Evolutionary conservation across 2,329 filamentous ascomycete genomes (phyloP).

Genomic region (Pseudogymnoascus sp.): DNA sequence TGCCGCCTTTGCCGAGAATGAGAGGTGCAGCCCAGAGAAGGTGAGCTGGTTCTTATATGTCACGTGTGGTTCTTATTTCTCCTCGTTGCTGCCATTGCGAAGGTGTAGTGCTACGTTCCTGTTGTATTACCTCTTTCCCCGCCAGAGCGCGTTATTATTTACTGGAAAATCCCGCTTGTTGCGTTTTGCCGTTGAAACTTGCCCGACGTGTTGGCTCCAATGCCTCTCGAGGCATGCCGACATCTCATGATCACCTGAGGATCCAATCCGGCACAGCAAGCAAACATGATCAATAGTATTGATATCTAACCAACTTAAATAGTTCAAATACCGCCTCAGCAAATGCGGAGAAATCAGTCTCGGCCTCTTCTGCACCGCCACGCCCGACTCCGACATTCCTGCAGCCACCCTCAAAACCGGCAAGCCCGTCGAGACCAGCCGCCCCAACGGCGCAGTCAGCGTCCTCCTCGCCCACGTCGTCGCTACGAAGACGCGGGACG

Average conservation of each 20-base stretch:
- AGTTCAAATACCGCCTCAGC: conserved; percentile 71
- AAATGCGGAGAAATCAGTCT: conserved; percentile 68
- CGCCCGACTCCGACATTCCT: conserved; percentile 39
- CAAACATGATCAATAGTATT: background rate
- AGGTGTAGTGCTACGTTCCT: background rate
- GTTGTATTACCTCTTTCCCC: background rate
- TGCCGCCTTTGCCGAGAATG: conserved; percentile 43
- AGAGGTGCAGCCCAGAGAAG: conserved; percentile 47
- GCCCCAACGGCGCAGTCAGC: conserved; percentile 45
- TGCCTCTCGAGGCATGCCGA: background rate
- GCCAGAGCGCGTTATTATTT: conserved; percentile 7
- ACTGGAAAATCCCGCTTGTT: background rate
- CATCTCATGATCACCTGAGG: background rate
- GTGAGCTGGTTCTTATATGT: conserved; percentile 28
- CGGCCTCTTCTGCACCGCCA: conserved; percentile 67
- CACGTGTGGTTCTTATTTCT: background rate
- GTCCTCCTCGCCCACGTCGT: conserved; percentile 72
- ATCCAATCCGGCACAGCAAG: background rate
- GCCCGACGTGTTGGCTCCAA: background rate
- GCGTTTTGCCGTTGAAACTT: background rate
- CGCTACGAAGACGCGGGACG: conserved; percentile 58
- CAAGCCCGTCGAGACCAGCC: conserved; percentile 50
- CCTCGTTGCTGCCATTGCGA: background rate
- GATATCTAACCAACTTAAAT: conserved; percentile 1
- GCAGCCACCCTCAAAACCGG: conserved; percentile 47